Evolutionary conservation across 1,139 yeast genomes (phyloP), one percentile per base, ranked within the genome.

Genomic region (Candida sanyaensis): DNA sequence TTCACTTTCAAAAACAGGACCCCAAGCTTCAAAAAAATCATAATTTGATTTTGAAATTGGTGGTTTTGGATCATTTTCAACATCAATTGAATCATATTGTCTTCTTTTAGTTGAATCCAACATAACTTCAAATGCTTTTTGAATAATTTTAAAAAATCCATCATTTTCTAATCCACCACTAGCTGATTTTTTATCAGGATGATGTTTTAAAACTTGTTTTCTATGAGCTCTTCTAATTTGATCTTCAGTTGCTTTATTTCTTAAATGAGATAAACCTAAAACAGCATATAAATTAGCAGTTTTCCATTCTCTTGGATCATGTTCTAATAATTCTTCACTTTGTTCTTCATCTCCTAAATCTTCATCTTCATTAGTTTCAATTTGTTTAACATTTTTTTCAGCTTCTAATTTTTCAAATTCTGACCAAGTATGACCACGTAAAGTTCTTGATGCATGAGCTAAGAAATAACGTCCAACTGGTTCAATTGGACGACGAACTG

Each of bases 221-320:
- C 99, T 87, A 78, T 93, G 97, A 49, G 98, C 97, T 71, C 91
- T 86, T 75, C 96, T 88, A 64, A 93, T 85, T 72, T 92, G 97
- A 60, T 87, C 96, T 62, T 87, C 93, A 54, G 89, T 90, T 55
- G 99, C 98, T 62, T 74, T 84, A 84, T 81, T 87, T 78, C 99
- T 86, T 71, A 88, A 83, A 68, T 91, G 88, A 54, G 96, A 86
- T 62, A 93, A 77, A 53, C 99, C 99, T 71, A 93, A 82, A 46
- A 95, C 98, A 48, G 96, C 96, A 65, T 93, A 93, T 71, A 93
- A 88, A 71, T 93, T 97, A 58, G 96, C 96, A 46, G 86, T 77
- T 74, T 93, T 93, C 99, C 99, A 93, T 67, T 93, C 97, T 80
- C 96, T 88, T 63, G 99, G 97, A 66, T 93, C 98, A 62, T 88